Percentiles rank a stretch among this genome's conserved stretches.
Evolutionary conservation across 2,329 filamentous ascomycete genomes (phyloP).

Genomic region (Corinectria fuckeliana): DNA sequence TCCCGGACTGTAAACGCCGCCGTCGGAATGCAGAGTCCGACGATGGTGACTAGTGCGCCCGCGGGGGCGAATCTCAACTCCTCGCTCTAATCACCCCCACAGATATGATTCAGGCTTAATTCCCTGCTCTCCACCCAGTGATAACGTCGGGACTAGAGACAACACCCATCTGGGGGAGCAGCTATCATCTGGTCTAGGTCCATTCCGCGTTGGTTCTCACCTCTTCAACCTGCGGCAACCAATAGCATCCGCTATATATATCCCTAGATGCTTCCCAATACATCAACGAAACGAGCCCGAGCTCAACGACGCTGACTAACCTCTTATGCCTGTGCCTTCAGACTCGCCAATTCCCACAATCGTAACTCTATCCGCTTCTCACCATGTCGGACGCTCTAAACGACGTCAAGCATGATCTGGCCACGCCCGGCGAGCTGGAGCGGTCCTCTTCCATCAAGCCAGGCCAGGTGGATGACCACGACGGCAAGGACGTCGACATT

Average conservation of each 20-base stretch:
- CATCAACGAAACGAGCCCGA: not conserved
- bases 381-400: constrained; percentile 1
- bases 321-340: not conserved
- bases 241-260: not conserved
- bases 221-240: not conserved
- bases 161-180: not conserved
- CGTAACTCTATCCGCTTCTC: not conserved
- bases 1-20: not conserved
- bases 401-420: not conserved
- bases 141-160: not conserved
- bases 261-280: not conserved
- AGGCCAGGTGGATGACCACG: not conserved
- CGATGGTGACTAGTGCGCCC: not conserved
- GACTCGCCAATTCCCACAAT: not conserved
- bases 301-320: not conserved
- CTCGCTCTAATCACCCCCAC: not conserved
- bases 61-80: not conserved
- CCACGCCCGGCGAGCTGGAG: not conserved
- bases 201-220: not conserved
- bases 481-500: not conserved
- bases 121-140: not conserved
- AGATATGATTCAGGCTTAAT: not conserved
- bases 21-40: not conserved
- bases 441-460: not conserved
- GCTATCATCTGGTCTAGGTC: not conserved